Evolutionary conservation across 495 filamentous ascomycete species (phyloP).

Genomic region (Entonaema liquescens): DNA sequence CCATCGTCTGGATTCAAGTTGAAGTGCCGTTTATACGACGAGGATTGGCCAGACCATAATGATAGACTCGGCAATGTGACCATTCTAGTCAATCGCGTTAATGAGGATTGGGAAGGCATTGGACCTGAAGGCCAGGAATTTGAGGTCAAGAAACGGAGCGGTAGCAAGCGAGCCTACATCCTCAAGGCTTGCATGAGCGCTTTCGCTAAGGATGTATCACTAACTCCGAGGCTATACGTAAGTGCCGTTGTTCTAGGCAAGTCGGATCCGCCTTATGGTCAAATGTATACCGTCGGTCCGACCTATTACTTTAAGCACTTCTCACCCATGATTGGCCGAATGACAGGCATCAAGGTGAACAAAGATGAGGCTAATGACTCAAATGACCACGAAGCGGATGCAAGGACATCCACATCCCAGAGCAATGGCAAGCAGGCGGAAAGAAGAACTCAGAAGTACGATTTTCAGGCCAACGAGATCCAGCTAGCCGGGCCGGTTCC

Average conservation of each 20-base stretch:
- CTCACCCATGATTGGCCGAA: conserved; percentile 85
- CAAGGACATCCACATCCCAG: conserved; percentile 25
- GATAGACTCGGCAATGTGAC: conserved; percentile 87
- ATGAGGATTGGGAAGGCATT: conserved; percentile 73
- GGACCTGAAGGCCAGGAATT: conserved; percentile 65
- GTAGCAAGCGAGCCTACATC: conserved; percentile 84
- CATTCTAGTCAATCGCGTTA: conserved; percentile 64
- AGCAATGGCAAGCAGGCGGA: conserved; percentile 45
- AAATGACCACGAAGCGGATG: conserved; percentile 41
- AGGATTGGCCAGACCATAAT: conserved; percentile 86
- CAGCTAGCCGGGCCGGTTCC: conserved; percentile 88
- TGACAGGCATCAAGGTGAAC: conserved; percentile 78
- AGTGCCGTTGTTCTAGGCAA: conserved; percentile 78
- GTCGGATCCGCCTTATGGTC: conserved; percentile 76
- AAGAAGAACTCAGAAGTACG: conserved; percentile 72
- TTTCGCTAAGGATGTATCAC: conserved; percentile 64
- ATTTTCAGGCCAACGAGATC: conserved; percentile 94
- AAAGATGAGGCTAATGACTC: conserved; percentile 49
- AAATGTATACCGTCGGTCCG: conserved; percentile 79
- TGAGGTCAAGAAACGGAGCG: conserved; percentile 81
- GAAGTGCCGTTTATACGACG: conserved; percentile 85
- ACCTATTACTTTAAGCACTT: conserved; percentile 84
- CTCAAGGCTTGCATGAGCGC: conserved; percentile 67
- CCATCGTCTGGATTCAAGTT: conserved; percentile 79
- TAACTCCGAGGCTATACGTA: conserved; percentile 65